A percentile compares a stretch with the other conserved stretches of the same genome.
These are phyloP conservation scores for Aspergillus sp. DNA, from an alignment of 2,329 filamentous ascomycete genomes.

Conservation along the genomic window DNA sequence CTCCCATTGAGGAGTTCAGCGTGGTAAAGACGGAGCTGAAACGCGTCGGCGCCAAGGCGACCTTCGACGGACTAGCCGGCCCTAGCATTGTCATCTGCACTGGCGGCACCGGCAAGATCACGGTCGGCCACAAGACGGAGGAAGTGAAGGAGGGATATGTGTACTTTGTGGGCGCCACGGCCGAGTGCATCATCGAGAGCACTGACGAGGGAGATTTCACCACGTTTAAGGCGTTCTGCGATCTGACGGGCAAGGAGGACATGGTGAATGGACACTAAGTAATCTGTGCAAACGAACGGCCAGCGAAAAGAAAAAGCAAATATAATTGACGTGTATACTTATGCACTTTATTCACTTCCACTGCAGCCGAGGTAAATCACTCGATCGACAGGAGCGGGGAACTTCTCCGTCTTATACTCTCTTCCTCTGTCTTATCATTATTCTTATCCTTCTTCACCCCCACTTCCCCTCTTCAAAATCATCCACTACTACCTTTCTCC, in stretches of 20 bases:
- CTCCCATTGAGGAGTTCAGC: constrained; percentile 93
- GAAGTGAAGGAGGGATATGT: constrained; percentile 72
- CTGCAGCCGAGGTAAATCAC: not conserved
- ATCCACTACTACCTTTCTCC: not conserved
- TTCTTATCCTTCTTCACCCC: not conserved
- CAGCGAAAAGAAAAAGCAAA: not conserved
- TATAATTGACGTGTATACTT: not conserved
- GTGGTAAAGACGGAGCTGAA: constrained; percentile 80
- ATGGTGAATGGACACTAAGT: constrained; percentile 34
- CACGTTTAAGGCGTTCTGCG: constrained; percentile 92
- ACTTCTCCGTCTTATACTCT: no score
- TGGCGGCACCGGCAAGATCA: constrained; percentile 75
- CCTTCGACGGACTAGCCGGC: constrained; percentile 81
- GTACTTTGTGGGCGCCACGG: constrained; percentile 84
- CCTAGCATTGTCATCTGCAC: constrained; percentile 95
- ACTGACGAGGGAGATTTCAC: constrained; percentile 61
- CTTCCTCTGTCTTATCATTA: no score
- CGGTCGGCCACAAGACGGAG: constrained; percentile 77
- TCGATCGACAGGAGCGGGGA: no score
- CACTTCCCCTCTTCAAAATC: not conserved
- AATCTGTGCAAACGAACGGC: not conserved
- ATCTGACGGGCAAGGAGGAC: constrained; percentile 60
- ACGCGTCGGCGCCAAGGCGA: constrained; percentile 71
- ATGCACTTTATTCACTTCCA: not conserved
- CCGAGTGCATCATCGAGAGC: constrained; percentile 76